Base-by-base conservation (phyloP, 805 yeast species). In the Cyberlindnera xylosilytica region DNA sequence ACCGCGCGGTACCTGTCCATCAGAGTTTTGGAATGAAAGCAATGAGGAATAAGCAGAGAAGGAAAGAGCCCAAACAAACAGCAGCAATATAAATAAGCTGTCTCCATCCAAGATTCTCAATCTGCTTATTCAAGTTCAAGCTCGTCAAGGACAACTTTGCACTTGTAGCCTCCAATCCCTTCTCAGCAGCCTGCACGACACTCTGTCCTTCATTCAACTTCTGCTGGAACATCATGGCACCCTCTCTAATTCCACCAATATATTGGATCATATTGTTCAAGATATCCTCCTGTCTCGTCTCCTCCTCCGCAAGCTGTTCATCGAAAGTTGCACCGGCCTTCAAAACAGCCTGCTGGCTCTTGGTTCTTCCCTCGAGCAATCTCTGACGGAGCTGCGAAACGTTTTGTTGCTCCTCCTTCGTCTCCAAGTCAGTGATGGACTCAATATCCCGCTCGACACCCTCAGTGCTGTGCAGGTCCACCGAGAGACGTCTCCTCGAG, bases 101-200 rank as follows among this genome's bases (percentile, higher is more conserved):
- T 54, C 41, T 58, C 42, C 52, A 56, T 50, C 50, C 60, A 42
- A 56, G 51, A 47, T 50, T 61, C 58, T 47, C 32, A 15, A 51
- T 66, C 46, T 49, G 58, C 49, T 47, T 61, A 41, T 47, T 33
- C 20, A 55, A 38, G 57, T 53, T 47, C 51, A 64, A 17, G 54
- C 63, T 38, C 59, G 65, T 30, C 56, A 55, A 51, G 49, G 50
- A 16, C 56, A 69, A 38, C 43, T 68, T 65, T 24, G 46, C 57
- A 3, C 69, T 60, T 2, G 73, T 68, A 1, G 61, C 63, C 31
- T 65, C 66, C 5, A 69, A 47, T 9, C 73, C 73, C 12, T 64
- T 58, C 43, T 68, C 72, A 2, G 73, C 71, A 5, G 73, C 72
- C 17, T 62, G 60, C 10, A 69, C 34, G 1, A 66, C 63, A 34